Percentiles rank a stretch among this genome's conserved stretches.
These are phyloP conservation scores for Cyclotella distinguenda DNA, from an alignment of 108 stramenopile species.

Conservation along the genomic window DNA sequence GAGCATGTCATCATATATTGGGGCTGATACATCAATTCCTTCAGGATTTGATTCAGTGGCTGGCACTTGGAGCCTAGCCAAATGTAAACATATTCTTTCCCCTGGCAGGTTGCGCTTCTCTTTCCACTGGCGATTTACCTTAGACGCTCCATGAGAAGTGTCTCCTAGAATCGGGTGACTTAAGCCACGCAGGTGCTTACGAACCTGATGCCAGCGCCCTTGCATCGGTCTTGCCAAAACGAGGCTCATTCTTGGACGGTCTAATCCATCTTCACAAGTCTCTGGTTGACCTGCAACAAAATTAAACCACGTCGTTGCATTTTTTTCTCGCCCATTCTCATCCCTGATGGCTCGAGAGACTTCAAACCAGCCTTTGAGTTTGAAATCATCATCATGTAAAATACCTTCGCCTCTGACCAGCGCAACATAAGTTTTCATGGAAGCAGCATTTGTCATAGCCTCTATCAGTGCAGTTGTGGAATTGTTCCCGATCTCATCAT, in stretches of 20 bases:
- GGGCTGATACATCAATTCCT: constrained; percentile 65
- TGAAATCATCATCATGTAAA: constrained; percentile 63
- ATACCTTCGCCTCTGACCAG: constrained; percentile 83
- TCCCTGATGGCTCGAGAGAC: constrained; percentile 73
- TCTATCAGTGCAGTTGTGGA: constrained; percentile 52
- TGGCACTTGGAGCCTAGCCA: constrained; percentile 58
- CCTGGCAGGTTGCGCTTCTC: constrained; percentile 56
- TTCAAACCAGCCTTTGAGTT: constrained; percentile 69
- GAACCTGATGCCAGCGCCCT: constrained; percentile 89
- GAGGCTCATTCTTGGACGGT: constrained; percentile 59
- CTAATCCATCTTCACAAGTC: constrained; percentile 31
- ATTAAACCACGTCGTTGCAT: constrained; percentile 71
- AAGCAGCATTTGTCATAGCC: constrained; percentile 47
- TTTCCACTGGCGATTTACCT: constrained; percentile 70
- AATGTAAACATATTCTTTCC: constrained; percentile 75
- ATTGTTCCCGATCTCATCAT: constrained; percentile 5
- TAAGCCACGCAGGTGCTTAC: constrained; percentile 79
- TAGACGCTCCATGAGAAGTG: constrained; percentile 68
- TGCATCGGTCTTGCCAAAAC: constrained; percentile 75
- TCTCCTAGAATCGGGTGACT: constrained; percentile 87
- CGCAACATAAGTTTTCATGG: constrained; percentile 82
- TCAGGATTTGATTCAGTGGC: constrained; percentile 47
- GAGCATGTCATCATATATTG: constrained; percentile 70
- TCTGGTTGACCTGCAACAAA: constrained; percentile 72
- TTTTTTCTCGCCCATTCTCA: constrained; percentile 59